A percentile compares a stretch with the other conserved stretches of the same genome.
These are phyloP conservation scores for Castanopsis chinensis DNA, from an alignment of 306 rosid genomes.

Conservation along the genomic window DNA sequence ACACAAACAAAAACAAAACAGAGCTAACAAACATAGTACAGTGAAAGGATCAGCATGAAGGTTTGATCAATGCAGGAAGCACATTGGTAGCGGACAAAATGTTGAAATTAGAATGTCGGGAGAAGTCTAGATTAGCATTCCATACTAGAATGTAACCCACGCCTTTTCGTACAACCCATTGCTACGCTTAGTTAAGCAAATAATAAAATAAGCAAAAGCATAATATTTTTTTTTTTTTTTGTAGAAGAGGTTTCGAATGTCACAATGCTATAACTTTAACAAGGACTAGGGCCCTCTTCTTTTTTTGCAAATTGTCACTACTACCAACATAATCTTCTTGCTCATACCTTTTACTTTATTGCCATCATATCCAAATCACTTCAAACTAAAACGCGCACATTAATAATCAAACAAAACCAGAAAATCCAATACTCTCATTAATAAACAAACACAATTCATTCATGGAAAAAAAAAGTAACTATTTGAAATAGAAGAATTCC, in stretches of 20 bases:
- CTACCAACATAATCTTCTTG: constrained; percentile 29
- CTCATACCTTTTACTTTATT: constrained; percentile 90
- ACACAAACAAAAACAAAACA: not conserved
- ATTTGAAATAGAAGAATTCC: too few species aligned
- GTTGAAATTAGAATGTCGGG: constrained; percentile 38
- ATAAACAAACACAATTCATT: too few species aligned
- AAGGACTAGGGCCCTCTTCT: constrained; percentile 80
- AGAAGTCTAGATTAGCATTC: constrained; percentile 79
- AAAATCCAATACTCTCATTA: too few species aligned
- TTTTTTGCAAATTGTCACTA: constrained; percentile 29
- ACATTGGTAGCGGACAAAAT: too few species aligned
- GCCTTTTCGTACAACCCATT: constrained; percentile 80
- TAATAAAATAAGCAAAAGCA: too few species aligned
- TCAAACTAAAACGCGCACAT: not conserved
- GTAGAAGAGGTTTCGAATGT: constrained; percentile 91
- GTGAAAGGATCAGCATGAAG: constrained; percentile 66
- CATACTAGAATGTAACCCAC: constrained; percentile 90
- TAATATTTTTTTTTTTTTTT: constrained; percentile 16
- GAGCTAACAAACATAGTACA: not conserved
- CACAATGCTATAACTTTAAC: constrained; percentile 61
- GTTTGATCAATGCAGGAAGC: constrained; percentile 60
- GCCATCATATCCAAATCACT: constrained; percentile 63
- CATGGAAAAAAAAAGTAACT: too few species aligned
- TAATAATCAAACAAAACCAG: too few species aligned
- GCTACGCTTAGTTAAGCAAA: not conserved